These are phyloP conservation scores for Glarea lozoyensis DNA, from an alignment of 495 filamentous ascomycete species.

Conservation along the genomic window DNA sequence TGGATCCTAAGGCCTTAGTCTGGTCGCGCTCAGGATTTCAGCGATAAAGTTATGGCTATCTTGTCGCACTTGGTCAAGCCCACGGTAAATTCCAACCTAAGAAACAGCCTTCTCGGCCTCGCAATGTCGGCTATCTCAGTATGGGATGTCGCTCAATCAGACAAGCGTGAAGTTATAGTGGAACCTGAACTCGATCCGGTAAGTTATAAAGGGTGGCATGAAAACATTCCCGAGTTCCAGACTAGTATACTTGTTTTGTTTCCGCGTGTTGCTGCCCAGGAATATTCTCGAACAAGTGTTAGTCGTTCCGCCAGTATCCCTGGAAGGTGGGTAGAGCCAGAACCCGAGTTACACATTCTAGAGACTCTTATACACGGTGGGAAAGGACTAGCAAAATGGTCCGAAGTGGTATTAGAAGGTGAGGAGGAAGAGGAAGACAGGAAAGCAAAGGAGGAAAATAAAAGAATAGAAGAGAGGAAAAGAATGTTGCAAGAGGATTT, in stretches of 20 bases:
- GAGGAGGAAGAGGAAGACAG: neutral
- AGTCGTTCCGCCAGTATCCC: neutral
- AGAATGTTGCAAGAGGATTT: neutral
- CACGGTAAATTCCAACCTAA: neutral
- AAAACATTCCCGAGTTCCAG: neutral
- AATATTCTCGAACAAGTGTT: neutral
- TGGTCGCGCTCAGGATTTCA: neutral
- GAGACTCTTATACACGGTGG: slow-evolving; percentile 1
- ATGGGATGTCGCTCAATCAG: neutral
- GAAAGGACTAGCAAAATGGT: neutral
- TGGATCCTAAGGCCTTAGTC: no score
- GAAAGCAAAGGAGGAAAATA: neutral
- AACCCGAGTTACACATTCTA: neutral
- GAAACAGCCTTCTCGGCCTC: neutral
- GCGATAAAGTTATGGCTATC: neutral
- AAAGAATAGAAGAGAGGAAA: neutral
- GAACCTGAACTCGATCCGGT: neutral
- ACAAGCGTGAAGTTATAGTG: neutral
- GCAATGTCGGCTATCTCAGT: neutral
- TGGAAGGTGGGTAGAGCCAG: neutral
- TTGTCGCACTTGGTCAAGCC: neutral
- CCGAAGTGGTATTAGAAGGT: neutral
- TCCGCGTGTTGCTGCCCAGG: neutral
- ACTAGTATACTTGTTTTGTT: neutral
- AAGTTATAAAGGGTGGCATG: neutral